Evolutionary conservation across 2,329 filamentous ascomycete species (phyloP).

Genomic region (Trichoderma sp.): DNA sequence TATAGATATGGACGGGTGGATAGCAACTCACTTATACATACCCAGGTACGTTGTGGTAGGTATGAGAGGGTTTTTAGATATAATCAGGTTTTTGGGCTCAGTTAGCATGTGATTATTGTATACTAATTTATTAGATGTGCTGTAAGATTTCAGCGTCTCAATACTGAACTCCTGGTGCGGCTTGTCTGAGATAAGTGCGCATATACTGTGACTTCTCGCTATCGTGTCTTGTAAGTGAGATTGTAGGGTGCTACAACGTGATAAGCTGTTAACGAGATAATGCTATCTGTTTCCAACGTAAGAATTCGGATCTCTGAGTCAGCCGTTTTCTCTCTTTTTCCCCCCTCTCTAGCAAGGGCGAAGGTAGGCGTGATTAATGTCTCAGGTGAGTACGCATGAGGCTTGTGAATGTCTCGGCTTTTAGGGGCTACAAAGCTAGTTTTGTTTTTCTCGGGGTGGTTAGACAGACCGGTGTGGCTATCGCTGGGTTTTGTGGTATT

Average conservation of each 20-base stretch:
- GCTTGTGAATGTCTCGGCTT: not conserved
- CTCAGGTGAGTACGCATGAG: not conserved
- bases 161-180: too few relatives aligned
- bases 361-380: not conserved
- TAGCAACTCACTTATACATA: not conserved
- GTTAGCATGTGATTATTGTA: not conserved
- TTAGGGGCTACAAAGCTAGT: not conserved
- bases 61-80: not conserved
- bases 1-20: not conserved
- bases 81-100: not conserved
- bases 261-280: not conserved
- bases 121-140: not conserved
- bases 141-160: too few relatives aligned
- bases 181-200: too few relatives aligned
- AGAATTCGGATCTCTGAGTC: not conserved
- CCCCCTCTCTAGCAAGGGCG: not conserved
- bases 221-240: not conserved
- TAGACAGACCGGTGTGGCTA: not conserved
- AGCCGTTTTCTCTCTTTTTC: not conserved
- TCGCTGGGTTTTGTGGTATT: not conserved
- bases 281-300: not conserved
- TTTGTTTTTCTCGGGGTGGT: not conserved
- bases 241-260: not conserved
- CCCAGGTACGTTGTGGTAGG: too few relatives aligned
- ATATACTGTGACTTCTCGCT: not conserved